Evolutionary conservation across 805 yeast genomes (phyloP).

Genomic region (Spencermartinsiella europaea): DNA sequence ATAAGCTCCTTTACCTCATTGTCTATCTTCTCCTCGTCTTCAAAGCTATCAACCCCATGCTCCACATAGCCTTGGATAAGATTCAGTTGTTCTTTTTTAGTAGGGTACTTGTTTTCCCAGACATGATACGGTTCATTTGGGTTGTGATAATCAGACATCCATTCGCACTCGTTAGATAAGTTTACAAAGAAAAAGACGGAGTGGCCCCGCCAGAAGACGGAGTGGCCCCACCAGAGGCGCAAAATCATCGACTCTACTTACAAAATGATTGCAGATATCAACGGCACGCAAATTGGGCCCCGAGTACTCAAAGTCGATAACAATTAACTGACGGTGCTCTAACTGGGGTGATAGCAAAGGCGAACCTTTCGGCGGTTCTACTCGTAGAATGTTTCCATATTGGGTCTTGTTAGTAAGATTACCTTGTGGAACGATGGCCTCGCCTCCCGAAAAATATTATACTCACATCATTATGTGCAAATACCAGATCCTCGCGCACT

Average conservation of each 20-base stretch:
- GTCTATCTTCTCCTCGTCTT: slow-evolving; percentile 36
- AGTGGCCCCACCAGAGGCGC: too few relatives aligned
- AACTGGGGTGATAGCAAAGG: slow-evolving; percentile 44
- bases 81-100: slow-evolving; percentile 59
- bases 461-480: slow-evolving; percentile 77
- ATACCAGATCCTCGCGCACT: slow-evolving; percentile 52
- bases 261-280: slow-evolving; percentile 87
- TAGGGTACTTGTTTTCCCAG: slow-evolving; percentile 59
- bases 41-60: slow-evolving; percentile 32
- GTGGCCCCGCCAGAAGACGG: too few relatives aligned
- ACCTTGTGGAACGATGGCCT: too few relatives aligned
- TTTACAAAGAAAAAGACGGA: background rate
- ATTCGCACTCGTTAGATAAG: slow-evolving; percentile 50
- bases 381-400: slow-evolving; percentile 84
- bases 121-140: slow-evolving; percentile 51
- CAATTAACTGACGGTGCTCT: slow-evolving; percentile 73
- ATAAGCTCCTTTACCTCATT: slow-evolving; percentile 47
- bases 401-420: slow-evolving; percentile 57
- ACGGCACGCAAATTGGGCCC: slow-evolving; percentile 86
- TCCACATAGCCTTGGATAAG: slow-evolving; percentile 75
- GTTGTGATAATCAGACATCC: slow-evolving; percentile 92
- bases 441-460: too few relatives aligned
- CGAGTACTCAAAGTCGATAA: slow-evolving; percentile 93
- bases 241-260: too few relatives aligned
- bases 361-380: slow-evolving; percentile 43